Conservation (phyloP, 805 yeast genomes). For the Hemisphaericaspora nanyangensis region DNA sequence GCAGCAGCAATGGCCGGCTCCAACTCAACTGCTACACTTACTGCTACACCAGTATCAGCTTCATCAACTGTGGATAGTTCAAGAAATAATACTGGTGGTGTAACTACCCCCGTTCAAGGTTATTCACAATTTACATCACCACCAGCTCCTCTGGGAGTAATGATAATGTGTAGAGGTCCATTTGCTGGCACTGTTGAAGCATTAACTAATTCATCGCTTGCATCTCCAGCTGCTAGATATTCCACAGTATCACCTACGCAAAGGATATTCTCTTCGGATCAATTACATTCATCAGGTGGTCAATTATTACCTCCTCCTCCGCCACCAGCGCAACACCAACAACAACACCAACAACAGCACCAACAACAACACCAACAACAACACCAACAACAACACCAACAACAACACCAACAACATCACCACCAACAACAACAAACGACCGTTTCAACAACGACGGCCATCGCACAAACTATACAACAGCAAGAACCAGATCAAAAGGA, state of each 20-base stretch:
- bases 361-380: neutral
- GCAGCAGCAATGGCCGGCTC: constrained; percentile 24
- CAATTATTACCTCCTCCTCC: neutral
- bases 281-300: neutral
- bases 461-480: too few species aligned
- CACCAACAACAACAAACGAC: neutral
- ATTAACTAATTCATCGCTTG: constrained; percentile 15
- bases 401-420: neutral
- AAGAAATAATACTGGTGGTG: neutral
- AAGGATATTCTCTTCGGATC: neutral
- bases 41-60: constrained; percentile 20
- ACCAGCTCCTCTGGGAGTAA: too few species aligned
- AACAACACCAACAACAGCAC: neutral
- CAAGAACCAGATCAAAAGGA: constrained; percentile 5
- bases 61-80: constrained; percentile 20
- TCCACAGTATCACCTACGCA: neutral
- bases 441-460: too few species aligned
- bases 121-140: too few species aligned
- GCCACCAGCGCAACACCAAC: constrained; percentile 1
- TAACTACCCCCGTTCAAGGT: neutral
- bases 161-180: neutral
- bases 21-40: constrained; percentile 15
- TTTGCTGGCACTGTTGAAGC: constrained; percentile 4
- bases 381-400: neutral
- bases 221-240: neutral